Conservation (phyloP, 1,284 basidiomycete species). For the Melampsora larici-populina region DNA sequence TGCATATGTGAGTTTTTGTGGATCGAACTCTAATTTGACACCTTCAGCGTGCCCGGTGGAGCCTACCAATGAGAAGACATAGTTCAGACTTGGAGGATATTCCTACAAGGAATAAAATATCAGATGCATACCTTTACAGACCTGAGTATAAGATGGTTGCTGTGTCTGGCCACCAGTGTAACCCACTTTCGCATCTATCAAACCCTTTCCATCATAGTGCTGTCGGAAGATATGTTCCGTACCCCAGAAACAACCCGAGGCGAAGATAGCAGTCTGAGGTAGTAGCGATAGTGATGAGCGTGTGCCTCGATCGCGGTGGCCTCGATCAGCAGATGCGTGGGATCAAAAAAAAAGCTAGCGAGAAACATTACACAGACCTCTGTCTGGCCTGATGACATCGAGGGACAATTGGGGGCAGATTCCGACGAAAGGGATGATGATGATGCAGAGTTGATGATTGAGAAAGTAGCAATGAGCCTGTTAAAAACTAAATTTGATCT, state of each 20-base stretch:
- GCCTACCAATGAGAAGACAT: constrained; percentile 56
- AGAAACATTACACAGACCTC: no score
- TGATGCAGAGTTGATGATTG: no score
- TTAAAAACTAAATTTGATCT: no score
- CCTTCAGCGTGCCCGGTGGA: constrained; percentile 86
- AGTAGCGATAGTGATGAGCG: no score
- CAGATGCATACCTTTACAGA: constrained; percentile 24
- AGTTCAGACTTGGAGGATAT: not conserved
- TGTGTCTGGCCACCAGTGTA: constrained; percentile 28
- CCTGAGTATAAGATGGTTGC: constrained; percentile 37
- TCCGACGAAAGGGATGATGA: no score
- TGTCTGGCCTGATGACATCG: no score
- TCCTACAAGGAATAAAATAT: no score
- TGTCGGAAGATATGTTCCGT: constrained; percentile 49
- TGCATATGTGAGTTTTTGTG: constrained; percentile 48
- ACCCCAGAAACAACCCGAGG: constrained; percentile 64
- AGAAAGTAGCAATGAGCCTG: no score
- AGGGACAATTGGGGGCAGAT: no score
- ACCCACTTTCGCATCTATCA: constrained; percentile 35
- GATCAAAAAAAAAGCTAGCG: no score
- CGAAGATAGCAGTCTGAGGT: constrained; percentile 63
- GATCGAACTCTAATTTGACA: constrained; percentile 79
- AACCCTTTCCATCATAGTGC: constrained; percentile 29
- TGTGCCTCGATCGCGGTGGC: no score
- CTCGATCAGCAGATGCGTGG: no score